Evolutionary conservation across 148 eudicot genomes (phyloP).

Genomic region (Bassia scoparia): DNA sequence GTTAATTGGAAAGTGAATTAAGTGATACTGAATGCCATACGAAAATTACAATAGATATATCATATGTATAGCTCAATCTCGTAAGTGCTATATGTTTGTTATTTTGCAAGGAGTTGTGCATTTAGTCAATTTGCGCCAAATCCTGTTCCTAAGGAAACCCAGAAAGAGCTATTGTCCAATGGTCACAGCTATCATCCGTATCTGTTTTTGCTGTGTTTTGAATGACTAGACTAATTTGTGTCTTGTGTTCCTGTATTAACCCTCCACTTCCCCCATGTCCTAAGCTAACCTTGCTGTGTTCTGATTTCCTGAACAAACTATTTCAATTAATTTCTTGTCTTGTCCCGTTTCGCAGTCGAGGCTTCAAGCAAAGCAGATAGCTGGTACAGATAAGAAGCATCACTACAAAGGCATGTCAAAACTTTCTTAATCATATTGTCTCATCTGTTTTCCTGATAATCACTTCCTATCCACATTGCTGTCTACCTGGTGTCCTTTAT

Average conservation of each 20-base stretch:
- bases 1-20: background rate
- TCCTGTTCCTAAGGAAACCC: background rate
- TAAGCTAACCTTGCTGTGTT: background rate
- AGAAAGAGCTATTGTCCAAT: background rate
- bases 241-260: background rate
- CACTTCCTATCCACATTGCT: background rate
- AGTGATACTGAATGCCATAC: background rate
- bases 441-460: background rate
- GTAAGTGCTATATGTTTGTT: too few species aligned
- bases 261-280: background rate
- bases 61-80: too few species aligned
- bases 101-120: too few species aligned
- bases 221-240: background rate
- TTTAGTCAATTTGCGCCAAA: too few species aligned
- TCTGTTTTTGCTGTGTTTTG: background rate
- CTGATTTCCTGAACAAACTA: background rate
- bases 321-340: background rate
- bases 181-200: background rate
- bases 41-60: too few species aligned
- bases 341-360: constrained; percentile 51
- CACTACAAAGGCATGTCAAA: constrained; percentile 75
- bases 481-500: background rate
- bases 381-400: constrained; percentile 67
- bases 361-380: constrained; percentile 84
- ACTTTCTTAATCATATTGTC: background rate